Evolutionary conservation across 129 eudicot genomes (phyloP).

Genomic region (Logfia minima): DNA sequence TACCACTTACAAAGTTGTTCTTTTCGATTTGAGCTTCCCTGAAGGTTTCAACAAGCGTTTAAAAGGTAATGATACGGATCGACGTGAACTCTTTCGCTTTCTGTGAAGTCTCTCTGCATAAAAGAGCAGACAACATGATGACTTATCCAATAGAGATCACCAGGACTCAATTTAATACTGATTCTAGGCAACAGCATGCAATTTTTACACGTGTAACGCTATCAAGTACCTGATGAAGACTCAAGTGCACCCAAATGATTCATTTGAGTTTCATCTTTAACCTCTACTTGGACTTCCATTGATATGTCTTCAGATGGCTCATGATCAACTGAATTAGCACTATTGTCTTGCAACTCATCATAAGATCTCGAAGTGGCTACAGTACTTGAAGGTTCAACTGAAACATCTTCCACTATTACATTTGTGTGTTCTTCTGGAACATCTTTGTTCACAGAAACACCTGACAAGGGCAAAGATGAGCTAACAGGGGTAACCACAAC

Average conservation of each 20-base stretch:
- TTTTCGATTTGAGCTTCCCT: constrained; percentile 33
- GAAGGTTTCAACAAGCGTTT: constrained; percentile 52
- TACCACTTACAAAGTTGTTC: constrained; percentile 43
- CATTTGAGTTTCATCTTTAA: constrained; percentile 21
- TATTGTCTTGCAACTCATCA: constrained; percentile 21
- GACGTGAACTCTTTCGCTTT: constrained; percentile 40
- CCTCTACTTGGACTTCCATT: constrained; percentile 30
- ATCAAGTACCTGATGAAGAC: constrained; percentile 45
- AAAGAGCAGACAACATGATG: constrained; percentile 2
- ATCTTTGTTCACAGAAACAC: constrained; percentile 25
- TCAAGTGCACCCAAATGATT: constrained; percentile 23
- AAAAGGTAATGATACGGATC: constrained; percentile 50
- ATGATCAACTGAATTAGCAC: constrained; percentile 18
- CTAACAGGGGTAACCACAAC: constrained; percentile 18
- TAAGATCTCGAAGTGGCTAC: constrained; percentile 25
- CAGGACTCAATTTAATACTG: not conserved
- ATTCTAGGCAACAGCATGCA: not conserved
- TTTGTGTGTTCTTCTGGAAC: constrained; percentile 8
- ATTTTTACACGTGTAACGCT: no score
- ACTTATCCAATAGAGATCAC: not conserved
- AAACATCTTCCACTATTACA: constrained; percentile 23
- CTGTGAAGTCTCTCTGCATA: constrained; percentile 50
- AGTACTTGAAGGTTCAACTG: not conserved
- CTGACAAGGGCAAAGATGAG: constrained; percentile 14
- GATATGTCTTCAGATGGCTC: constrained; percentile 32